Conservation (phyloP, 495 filamentous ascomycete genomes). For the Rhypophila decipiens region DNA sequence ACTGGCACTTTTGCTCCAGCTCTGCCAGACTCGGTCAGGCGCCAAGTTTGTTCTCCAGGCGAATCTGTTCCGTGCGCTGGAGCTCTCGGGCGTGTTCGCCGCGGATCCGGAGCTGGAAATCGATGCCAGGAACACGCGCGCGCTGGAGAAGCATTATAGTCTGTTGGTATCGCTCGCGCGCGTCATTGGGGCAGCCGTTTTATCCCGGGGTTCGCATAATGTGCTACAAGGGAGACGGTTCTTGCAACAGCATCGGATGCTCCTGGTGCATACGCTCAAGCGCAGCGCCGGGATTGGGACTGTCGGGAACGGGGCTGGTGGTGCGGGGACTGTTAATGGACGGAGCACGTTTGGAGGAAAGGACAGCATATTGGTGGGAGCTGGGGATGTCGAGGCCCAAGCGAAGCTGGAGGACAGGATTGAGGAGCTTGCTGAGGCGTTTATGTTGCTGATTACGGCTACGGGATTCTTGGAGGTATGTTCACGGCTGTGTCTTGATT, state of each 20-base stretch:
- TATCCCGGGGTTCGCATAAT: constrained; percentile 76
- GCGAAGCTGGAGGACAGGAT: constrained; percentile 37
- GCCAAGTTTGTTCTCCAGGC: constrained; percentile 76
- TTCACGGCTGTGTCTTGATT: too few species aligned
- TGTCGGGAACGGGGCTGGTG: constrained; percentile 14
- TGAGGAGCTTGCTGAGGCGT: constrained; percentile 50
- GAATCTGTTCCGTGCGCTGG: constrained; percentile 79
- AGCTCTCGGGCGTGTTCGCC: constrained; percentile 73
- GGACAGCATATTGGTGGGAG: not conserved
- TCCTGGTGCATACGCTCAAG: constrained; percentile 88
- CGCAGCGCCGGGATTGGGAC: constrained; percentile 73
- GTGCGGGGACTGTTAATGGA: not conserved
- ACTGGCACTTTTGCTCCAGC: constrained; percentile 73
- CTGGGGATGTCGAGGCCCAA: constrained; percentile 22
- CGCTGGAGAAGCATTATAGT: constrained; percentile 73
- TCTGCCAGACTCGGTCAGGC: constrained; percentile 72
- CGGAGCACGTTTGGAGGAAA: not conserved
- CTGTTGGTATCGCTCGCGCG: constrained; percentile 75
- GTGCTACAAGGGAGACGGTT: constrained; percentile 71
- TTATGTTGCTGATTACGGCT: constrained; percentile 50
- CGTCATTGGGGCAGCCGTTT: constrained; percentile 70
- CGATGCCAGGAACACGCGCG: constrained; percentile 48
- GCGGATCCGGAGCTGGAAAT: constrained; percentile 76
- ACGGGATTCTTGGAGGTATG: constrained; percentile 56
- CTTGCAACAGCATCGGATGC: constrained; percentile 67